Conservation (phyloP, 371 early-diverging fungal genomes). For the Cokeromyces recurvatus region DNA sequence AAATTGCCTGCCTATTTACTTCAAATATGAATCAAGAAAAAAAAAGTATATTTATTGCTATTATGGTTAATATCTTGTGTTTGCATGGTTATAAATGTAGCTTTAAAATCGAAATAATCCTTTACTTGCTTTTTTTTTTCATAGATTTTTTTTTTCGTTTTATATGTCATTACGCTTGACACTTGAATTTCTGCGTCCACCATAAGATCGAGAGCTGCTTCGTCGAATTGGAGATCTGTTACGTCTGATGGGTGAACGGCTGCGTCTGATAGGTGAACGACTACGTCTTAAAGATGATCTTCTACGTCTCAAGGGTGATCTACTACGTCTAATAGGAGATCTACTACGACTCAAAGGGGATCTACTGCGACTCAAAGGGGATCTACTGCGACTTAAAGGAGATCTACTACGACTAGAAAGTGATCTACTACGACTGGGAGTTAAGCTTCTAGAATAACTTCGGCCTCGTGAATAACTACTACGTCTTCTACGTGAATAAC, state of each 20-base stretch:
- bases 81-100: too few species aligned
- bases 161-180: too few species aligned
- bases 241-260: conserved; percentile 7
- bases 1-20: too few species aligned
- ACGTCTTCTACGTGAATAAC: conserved; percentile 20
- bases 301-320: conserved; percentile 11
- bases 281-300: conserved; percentile 13
- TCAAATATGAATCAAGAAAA: too few species aligned
- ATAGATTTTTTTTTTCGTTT: too few species aligned
- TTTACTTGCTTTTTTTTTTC: too few species aligned
- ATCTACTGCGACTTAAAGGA: conserved; percentile 10
- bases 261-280: conserved; percentile 12
- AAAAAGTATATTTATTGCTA: too few species aligned
- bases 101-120: too few species aligned
- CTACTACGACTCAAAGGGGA: conserved; percentile 8
- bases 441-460: conserved; percentile 31
- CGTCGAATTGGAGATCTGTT: conserved; percentile 10
- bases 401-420: conserved; percentile 15
- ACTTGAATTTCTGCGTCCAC: conserved; percentile 13
- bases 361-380: conserved; percentile 10
- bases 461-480: conserved; percentile 26
- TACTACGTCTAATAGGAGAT: conserved; percentile 9
- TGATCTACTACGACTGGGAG: conserved; percentile 21
- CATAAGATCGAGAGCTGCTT: conserved; percentile 11
- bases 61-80: too few species aligned